These are phyloP conservation scores for Exophiala mesophila DNA, from an alignment of 2,329 filamentous ascomycete genomes.

Conservation along the genomic window DNA sequence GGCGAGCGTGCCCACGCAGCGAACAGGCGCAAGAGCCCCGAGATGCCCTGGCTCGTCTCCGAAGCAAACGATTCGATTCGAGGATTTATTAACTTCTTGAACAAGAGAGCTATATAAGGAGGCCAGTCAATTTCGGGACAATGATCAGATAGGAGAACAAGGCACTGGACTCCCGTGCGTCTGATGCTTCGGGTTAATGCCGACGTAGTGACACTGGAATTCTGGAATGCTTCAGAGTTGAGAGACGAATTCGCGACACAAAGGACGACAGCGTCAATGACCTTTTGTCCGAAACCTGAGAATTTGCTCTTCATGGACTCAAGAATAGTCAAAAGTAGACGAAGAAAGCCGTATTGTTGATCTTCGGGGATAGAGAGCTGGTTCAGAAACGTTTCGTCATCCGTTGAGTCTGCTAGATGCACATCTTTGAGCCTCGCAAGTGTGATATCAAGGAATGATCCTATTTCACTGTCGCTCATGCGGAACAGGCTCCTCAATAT, in stretches of 20 bases:
- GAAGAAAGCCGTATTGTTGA: conserved; percentile 85
- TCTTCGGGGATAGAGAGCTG: conserved; percentile 60
- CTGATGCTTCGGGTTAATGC: conserved; percentile 46
- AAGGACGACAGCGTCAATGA: conserved; percentile 75
- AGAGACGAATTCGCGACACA: conserved; percentile 66
- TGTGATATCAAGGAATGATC: conserved; percentile 76
- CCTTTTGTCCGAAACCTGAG: conserved; percentile 58
- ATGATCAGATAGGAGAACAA: conserved; percentile 72
- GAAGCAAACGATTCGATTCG: conserved; percentile 71
- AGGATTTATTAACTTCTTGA: conserved; percentile 70
- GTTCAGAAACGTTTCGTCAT: conserved; percentile 52
- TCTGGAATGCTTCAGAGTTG: conserved; percentile 27
- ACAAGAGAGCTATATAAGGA: conserved; percentile 64
- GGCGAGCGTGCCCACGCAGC: conserved; percentile 71
- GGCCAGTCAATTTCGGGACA: conserved; percentile 67
- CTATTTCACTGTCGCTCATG: conserved; percentile 68
- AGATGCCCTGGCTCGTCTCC: conserved; percentile 87
- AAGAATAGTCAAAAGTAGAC: conserved; percentile 70
- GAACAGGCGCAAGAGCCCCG: conserved; percentile 74
- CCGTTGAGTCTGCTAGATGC: conserved; percentile 48
- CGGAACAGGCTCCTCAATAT: conserved; percentile 74
- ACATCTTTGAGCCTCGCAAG: conserved; percentile 65
- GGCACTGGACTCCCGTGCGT: conserved; percentile 67
- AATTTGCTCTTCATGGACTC: conserved; percentile 75
- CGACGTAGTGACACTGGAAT: conserved; percentile 30